Evolutionary conservation across 75 land plant species (phyloP).

Genomic region (Cryptomeria japonica): DNA sequence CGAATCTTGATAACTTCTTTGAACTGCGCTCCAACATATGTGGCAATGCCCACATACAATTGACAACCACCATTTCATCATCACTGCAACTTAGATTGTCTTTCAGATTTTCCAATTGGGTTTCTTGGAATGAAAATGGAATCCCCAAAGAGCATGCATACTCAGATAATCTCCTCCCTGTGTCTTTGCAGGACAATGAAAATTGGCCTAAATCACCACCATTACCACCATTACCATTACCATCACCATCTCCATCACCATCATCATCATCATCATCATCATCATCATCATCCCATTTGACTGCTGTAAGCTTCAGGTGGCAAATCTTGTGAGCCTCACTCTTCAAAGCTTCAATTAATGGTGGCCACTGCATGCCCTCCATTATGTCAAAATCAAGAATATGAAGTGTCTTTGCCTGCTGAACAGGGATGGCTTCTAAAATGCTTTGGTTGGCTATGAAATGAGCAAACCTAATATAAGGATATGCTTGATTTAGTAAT

Average conservation of each 20-base stretch:
- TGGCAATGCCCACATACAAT: slow-evolving; percentile 55
- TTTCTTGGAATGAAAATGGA: too few relatives aligned
- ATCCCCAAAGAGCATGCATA: too few relatives aligned
- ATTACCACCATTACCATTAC: too few relatives aligned
- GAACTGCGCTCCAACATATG: not conserved
- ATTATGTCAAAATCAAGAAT: too few relatives aligned
- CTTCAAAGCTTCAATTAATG: too few relatives aligned
- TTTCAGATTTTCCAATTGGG: slow-evolving; percentile 34
- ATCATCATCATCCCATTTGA: slow-evolving; percentile 18
- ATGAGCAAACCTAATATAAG: not conserved
- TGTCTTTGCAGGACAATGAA: too few relatives aligned
- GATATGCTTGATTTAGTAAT: slow-evolving; percentile 8
- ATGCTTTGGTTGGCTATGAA: not conserved
- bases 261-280: not conserved
- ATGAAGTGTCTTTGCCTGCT: slow-evolving; percentile 51
- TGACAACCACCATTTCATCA: slow-evolving; percentile 47
- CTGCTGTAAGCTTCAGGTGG: slow-evolving; percentile 58
- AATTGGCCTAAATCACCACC: too few relatives aligned
- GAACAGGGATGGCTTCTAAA: slow-evolving; percentile 26
- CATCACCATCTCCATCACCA: too few relatives aligned
- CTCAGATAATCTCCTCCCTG: slow-evolving; percentile 25
- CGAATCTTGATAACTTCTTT: slow-evolving; percentile 34
- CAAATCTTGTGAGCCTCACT: slow-evolving; percentile 19
- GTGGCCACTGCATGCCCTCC: too few relatives aligned
- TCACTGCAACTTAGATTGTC: slow-evolving; percentile 18